phyloP scores from a whole-genome alignment of 345 rosid genomes.

The Luvunga scandens region DNA sequence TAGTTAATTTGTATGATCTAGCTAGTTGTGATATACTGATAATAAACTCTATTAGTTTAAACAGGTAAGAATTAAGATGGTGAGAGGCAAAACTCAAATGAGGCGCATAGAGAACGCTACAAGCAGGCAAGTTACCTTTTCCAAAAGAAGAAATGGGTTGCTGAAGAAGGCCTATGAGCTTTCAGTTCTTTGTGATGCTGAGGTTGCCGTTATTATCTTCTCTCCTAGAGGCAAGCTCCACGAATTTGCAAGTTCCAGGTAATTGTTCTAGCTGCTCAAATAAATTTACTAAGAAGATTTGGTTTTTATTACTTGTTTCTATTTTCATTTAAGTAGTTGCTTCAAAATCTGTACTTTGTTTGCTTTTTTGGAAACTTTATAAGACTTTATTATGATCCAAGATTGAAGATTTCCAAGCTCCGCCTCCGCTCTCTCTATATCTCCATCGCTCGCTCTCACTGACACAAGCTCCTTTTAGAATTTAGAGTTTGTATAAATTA shows the following conservation, averaged over 20 bases:
- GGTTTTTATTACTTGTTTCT: neutral
- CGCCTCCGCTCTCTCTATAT: no score
- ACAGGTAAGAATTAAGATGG: slow-evolving; percentile 35
- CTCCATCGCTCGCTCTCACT: neutral
- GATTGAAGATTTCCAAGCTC: neutral
- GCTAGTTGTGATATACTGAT: neutral
- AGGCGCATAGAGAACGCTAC: slow-evolving; percentile 73
- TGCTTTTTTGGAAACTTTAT: neutral
- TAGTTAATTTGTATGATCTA: neutral
- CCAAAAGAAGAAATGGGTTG: slow-evolving; percentile 71
- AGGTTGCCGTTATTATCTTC: slow-evolving; percentile 72
- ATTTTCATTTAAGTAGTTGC: neutral
- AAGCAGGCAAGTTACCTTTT: slow-evolving; percentile 81
- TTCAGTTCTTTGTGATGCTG: slow-evolving; percentile 78
- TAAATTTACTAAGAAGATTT: no score
- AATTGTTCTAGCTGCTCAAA: no score
- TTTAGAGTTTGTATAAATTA: neutral
- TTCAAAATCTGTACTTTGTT: neutral
- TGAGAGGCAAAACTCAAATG: slow-evolving; percentile 78
- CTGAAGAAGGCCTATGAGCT: slow-evolving; percentile 78
- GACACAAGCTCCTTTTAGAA: neutral
- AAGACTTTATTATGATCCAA: neutral
- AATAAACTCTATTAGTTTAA: no score
- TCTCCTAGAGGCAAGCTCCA: slow-evolving; percentile 68
- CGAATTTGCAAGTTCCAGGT: slow-evolving; percentile 69